Evolutionary conservation across 208 protist species (phyloP).

Genomic region (Strigomonas culicis): DNA sequence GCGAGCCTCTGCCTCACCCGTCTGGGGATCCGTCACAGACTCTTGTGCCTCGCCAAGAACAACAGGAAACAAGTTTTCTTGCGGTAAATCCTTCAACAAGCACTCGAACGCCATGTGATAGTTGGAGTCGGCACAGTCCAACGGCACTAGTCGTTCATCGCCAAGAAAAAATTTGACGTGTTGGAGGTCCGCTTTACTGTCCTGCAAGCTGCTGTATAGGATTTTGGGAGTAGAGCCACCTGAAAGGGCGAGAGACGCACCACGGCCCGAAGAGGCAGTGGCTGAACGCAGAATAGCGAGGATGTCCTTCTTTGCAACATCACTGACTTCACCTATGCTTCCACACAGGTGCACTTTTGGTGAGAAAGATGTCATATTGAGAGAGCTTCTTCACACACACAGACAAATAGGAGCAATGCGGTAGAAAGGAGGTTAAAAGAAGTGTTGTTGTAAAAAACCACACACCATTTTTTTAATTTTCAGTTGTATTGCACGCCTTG

Average conservation of each 20-base stretch:
- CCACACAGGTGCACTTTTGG: too few relatives aligned
- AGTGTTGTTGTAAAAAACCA: too few relatives aligned
- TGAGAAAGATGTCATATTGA: too few relatives aligned
- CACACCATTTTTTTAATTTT: too few relatives aligned
- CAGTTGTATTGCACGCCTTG: too few relatives aligned
- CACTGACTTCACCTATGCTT: too few relatives aligned
- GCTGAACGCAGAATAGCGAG: too few relatives aligned
- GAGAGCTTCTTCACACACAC: too few relatives aligned
- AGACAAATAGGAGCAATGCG: too few relatives aligned
- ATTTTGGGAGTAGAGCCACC: conserved; percentile 69
- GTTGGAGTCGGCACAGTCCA: conserved; percentile 52
- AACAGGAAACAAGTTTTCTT: conserved; percentile 31
- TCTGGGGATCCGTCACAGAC: conserved; percentile 22
- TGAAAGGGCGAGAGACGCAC: conserved; percentile 71
- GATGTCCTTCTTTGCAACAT: too few relatives aligned
- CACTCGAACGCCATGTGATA: conserved; percentile 52
- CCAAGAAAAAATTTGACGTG: conserved; percentile 58
- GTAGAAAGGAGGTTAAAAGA: too few relatives aligned
- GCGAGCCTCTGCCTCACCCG: conserved; percentile 33
- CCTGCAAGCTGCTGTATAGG: conserved; percentile 46
- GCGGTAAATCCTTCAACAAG: conserved; percentile 53
- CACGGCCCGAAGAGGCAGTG: too few relatives aligned
- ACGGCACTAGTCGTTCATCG: conserved; percentile 60
- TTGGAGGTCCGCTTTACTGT: conserved; percentile 32
- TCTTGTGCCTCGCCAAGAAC: conserved; percentile 29